Base-by-base conservation (phyloP, 2,329 filamentous ascomycete genomes). In the Calycina marina region DNA sequence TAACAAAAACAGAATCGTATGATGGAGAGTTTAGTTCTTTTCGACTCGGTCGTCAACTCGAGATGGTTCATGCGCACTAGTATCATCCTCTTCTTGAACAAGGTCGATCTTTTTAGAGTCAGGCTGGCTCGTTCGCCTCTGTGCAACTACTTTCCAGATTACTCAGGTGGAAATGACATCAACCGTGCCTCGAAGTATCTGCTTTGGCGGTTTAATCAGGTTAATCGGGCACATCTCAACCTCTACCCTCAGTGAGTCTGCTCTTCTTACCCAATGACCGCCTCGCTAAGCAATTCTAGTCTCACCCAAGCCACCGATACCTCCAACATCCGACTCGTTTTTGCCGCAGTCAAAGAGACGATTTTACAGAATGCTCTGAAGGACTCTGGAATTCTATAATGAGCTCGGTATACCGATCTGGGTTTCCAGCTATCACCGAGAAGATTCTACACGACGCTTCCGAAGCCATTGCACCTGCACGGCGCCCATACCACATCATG, bases 61-160 rank as follows among this genome's bases (percentile, higher is more conserved):
- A 70, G 90, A 47, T 98, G 90, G 90, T 98, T 98, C 59, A 93
- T 96, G 80, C 70, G 90, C 47, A 98, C 90, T 9, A 94, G 86
- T 53, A 98, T 98, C 53, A 96, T 98, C 51, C 67, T 98, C 36
- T 98, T 98, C 62, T 68, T 98, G 40, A 98, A 98, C 65, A 98
- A 98, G 58, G 90, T 98, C 45, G 90, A 98, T 61, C 72, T 98
- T 37, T 98, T 98, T 68, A 88, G 90, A 56, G 78, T 85, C 52
- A 98, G 98, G 57, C 73, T 98, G 16, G 73, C 74, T 34, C 74
- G 86, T 41, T 94, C 85, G 34, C 88, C 90, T 1, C 59, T 98
- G 28, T 82, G 77, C 47, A 93, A 88, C 53, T 98, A 96, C 56
- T 98, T 98, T 52, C 88, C 86, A 0, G 90, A 98, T 56, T 98